phyloP scores from a whole-genome alignment of 306 rosid species.

The Fagus sylvatica region DNA sequence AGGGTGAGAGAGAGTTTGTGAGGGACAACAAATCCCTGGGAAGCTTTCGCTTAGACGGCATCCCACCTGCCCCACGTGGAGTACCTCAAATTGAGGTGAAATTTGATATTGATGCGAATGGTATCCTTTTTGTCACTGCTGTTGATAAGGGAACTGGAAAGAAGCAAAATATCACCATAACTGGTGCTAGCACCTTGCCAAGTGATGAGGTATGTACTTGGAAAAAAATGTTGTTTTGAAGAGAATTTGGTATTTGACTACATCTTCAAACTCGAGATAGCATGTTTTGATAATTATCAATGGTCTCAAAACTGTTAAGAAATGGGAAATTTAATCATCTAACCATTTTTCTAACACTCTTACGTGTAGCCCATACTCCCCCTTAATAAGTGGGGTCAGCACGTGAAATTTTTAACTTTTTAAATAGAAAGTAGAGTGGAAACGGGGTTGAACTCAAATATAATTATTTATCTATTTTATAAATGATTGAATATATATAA shows the following conservation, averaged over 20 bases:
- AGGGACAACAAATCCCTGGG: constrained; percentile 97
- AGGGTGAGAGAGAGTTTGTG: constrained; percentile 93
- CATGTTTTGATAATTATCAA: too few species aligned
- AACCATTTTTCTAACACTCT: too few species aligned
- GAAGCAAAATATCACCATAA: constrained; percentile 90
- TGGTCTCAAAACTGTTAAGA: too few species aligned
- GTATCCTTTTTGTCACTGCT: constrained; percentile 80
- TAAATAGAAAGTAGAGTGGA: too few species aligned
- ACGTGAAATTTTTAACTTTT: too few species aligned
- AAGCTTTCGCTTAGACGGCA: constrained; percentile 94
- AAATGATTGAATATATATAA: too few species aligned
- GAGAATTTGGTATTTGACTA: not conserved
- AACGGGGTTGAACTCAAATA: too few species aligned
- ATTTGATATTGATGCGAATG: constrained; percentile 93
- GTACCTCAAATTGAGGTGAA: constrained; percentile 99
- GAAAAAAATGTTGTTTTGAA: not conserved
- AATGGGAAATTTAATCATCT: too few species aligned
- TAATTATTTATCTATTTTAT: too few species aligned
- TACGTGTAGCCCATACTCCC: too few species aligned
- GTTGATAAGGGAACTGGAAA: constrained; percentile 93
- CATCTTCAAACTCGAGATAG: not conserved
- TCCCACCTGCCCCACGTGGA: constrained; percentile 95
- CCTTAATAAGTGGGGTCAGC: too few species aligned
- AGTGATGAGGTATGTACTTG: constrained; percentile 66
- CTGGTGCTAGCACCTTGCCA: constrained; percentile 97